Conservation (phyloP, 345 rosid species). For the Leavenworthia alabamica region DNA sequence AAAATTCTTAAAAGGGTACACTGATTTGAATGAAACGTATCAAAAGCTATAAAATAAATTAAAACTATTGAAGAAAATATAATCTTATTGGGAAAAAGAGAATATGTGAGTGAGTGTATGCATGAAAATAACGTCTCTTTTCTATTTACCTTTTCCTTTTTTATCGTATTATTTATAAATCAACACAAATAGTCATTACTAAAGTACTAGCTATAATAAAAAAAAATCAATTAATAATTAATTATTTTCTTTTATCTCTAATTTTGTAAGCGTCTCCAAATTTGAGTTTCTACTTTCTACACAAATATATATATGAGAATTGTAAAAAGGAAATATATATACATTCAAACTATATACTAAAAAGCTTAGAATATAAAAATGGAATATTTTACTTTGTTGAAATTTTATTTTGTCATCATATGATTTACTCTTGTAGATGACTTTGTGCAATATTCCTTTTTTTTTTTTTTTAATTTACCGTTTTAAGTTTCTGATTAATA, state of each 20-base stretch:
- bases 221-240: not conserved
- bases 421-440: constrained; percentile 18
- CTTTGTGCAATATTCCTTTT: constrained; percentile 12
- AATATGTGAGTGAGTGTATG: not conserved
- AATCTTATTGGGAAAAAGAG: not conserved
- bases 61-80: not conserved
- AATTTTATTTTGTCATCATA: constrained; percentile 2
- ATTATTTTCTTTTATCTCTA: not conserved
- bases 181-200: not conserved
- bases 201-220: not conserved
- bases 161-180: not conserved
- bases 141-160: not conserved
- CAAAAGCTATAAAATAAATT: not conserved
- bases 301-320: not conserved
- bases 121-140: not conserved
- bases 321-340: not conserved
- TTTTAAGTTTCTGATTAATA: constrained; percentile 2
- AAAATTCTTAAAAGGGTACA: constrained; percentile 43
- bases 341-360: not conserved
- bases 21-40: constrained; percentile 38
- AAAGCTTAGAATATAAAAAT: constrained; percentile 22
- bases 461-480: not conserved
- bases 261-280: not conserved
- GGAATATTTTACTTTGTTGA: constrained; percentile 25
- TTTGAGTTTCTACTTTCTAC: not conserved